Evolutionary conservation across 805 yeast genomes (phyloP), one percentile per base, ranked within the genome.

Genomic region (Candida easanensis): DNA sequence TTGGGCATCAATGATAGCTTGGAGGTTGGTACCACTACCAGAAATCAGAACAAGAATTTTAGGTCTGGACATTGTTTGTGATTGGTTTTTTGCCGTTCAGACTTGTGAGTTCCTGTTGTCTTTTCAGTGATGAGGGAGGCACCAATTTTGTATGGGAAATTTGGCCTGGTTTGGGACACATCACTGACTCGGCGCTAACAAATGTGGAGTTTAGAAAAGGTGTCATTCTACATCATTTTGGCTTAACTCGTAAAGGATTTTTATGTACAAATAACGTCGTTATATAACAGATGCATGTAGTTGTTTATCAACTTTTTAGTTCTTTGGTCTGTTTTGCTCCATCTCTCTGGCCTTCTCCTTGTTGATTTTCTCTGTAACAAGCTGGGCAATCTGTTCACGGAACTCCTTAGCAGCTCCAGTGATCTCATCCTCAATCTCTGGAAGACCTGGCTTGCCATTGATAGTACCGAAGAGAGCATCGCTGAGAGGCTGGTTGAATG

Each of bases 271-370:
- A 33, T 33, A 27, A 33, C 36, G 11, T 33, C 95, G 93, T 88
- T 15, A 93, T 98, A n/a, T 72, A 98, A 93, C 50, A 93, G 72
- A 64, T 93, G 99, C 28, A 93, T 98, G 61, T 93, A 93, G 22
- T 99, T 93, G 63, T 99, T 99, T 1, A 98, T 99, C 61, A 74
- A 93, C 99, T 66, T 93, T 93, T 96, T 97, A 93, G 59, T 93
- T 91, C 77, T 99, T 99, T 15, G 96, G 88, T 68, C 88, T 87
- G 60, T 93, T 93, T 20, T 98, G 98, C 53, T 87, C 89, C 3
- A 93, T 73, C 54, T 79, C 80, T 70, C 89, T 80, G n/a, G 98
- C 98, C 63, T 88, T 96, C 37, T 89, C 96, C 62, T 73, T 84
- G 18, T 82, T 75, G 70, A 93, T 66, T 52, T 78, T 32, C 31